Conservation (phyloP, 2,329 filamentous ascomycete species). For the Cladophialophora psammophila region DNA sequence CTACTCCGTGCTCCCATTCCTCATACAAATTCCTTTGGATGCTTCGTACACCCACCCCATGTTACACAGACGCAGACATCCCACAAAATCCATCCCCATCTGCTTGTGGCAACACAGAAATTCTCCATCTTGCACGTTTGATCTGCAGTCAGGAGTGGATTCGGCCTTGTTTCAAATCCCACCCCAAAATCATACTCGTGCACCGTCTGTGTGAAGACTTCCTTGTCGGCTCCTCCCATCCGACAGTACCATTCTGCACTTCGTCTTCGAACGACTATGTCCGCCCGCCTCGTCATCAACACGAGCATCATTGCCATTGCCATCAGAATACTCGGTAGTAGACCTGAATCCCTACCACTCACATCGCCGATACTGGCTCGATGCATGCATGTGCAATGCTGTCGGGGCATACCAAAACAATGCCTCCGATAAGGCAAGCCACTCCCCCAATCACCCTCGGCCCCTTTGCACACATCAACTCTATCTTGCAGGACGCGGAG, state of each 20-base stretch:
- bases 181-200: background rate
- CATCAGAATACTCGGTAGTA: no score
- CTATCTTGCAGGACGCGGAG: slow-evolving; percentile 20
- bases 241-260: background rate
- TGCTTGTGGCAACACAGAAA: background rate
- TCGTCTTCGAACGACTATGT: background rate
- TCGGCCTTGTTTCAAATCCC: background rate
- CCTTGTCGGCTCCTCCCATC: background rate
- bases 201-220: background rate
- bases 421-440: slow-evolving; percentile 5
- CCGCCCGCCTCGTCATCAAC: background rate
- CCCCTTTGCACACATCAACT: slow-evolving; percentile 8
- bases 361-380: background rate
- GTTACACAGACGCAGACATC: background rate
- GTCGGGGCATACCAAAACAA: background rate
- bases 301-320: background rate
- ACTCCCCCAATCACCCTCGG: slow-evolving; percentile 17
- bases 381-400: background rate
- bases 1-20: no score
- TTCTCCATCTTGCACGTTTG: slow-evolving; percentile 1
- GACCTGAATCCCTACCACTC: background rate
- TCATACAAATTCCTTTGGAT: no score
- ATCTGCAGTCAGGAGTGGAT: background rate
- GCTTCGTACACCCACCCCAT: no score
- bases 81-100: background rate